Base-by-base conservation (phyloP, 106 monocot species). In the Phalaenopsis aphrodite region DNA sequence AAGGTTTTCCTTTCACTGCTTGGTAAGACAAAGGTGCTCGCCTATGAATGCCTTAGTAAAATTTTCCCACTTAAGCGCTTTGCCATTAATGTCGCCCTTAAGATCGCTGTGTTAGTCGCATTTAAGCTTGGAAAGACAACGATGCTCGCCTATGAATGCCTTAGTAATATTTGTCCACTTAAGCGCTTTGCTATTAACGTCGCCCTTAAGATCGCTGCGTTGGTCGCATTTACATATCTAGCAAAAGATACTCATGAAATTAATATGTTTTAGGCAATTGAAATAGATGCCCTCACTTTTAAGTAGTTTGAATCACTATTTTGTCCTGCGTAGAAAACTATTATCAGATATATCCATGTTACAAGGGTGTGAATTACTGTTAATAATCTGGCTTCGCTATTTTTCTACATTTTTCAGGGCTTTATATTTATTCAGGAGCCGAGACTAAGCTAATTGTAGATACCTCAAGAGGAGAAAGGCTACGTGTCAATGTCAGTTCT, bases 391-490 rank as follows among this genome's bases (percentile, higher is more conserved):
- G 42, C 42, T 74, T 74, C 19, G 38, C 69, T 39, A 3, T 69
- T 76, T 76, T 76, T 24, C 5, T 12, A 76, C 17, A 11, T 58
- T 4, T 67, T 90, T 84, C 90, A 93, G 93, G 90, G 77, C 73
- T 93, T 76, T 90, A 85, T 88, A 79, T 93, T 78, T 85, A 76
- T 85, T 76, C 90, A 42, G 86, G 79, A 67, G 88, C 90, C 52
- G 90, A 90, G 82, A 88, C 86, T 78, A 88, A 88, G 85, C 87
- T 93, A n/a, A 74, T 85, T 56, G 93, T 93, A 72, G 93, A 93
- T 82, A 90, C 90, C 24, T 88, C 90, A 78, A 88, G 93, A 87
- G 93, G 93, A 69, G 93, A 93, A 76, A 84, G 12, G 49, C 47
- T 93, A 5, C 85, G 42, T 52, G 77, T 93, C 75, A 88, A 90